Evolutionary conservation across 306 rosid genomes (phyloP).

Genomic region (Psophocarpus tetragonolobus): DNA sequence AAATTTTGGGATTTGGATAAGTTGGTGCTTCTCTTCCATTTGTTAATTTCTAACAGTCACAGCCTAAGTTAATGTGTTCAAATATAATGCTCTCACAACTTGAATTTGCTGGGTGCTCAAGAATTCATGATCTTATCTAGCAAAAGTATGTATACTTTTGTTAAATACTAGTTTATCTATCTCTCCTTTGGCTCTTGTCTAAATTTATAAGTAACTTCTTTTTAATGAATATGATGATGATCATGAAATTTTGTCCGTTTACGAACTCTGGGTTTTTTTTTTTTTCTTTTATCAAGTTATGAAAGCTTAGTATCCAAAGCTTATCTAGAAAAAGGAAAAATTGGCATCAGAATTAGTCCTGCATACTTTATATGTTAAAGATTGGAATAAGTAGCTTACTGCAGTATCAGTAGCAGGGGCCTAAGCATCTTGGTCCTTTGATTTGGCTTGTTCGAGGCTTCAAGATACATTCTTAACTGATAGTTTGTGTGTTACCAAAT

Average conservation of each 20-base stretch:
- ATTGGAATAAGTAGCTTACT: background rate
- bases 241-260: constrained; percentile 2
- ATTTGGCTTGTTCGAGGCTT: constrained; percentile 16
- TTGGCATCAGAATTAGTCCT: background rate
- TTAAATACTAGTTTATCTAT: background rate
- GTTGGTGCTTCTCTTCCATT: background rate
- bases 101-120: constrained; percentile 5
- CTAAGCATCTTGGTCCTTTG: background rate
- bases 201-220: background rate
- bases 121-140: background rate
- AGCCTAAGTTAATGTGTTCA: background rate
- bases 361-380: background rate
- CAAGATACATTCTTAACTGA: background rate
- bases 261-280: background rate
- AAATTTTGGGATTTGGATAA: background rate
- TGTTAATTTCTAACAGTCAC: background rate
- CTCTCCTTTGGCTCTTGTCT: background rate
- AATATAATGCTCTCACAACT: constrained; percentile 17
- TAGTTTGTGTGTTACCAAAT: background rate
- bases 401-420: background rate
- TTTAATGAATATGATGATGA: background rate
- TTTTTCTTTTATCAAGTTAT: background rate
- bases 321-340: background rate
- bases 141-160: background rate
- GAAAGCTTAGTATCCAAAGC: background rate